Evolutionary conservation across 129 eudicot species (phyloP), one percentile per base, ranked within the genome.

Genomic region (Deinandra increscens): DNA sequence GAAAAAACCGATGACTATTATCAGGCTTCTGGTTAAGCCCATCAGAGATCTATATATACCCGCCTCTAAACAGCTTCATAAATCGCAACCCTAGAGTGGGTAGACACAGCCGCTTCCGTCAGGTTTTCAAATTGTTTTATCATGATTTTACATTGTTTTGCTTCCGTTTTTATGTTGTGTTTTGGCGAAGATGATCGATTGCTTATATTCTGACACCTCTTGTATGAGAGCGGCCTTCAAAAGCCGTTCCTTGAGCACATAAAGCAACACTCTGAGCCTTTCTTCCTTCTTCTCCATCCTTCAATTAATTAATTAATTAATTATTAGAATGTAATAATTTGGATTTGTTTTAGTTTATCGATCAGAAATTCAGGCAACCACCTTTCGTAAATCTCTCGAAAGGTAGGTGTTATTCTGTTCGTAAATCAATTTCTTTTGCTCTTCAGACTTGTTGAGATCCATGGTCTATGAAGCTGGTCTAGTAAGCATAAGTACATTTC

Each of bases 191-290:
- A 73, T 73, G 78, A 73, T 15, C n/a, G 54, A n/a, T 15, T 74
- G 79, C 79, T 74, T 64, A 36, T 50, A 74, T 74, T 74, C 78
- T 65, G 79, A 74, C 79, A 74, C 79, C 79, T 74, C 79, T 74
- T 74, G 79, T 74, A 74, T 74, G 72, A 74, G 79, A 74, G 65
- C 4, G 10, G 65, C 19, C 71, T n/a, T 63, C 23, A 63, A 38
- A 64, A 49, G 46, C 59, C 41, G 66, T 65, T 74, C 66, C 0
- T 65, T 74, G 79, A 74, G 72, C 79, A 74, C 58, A 74, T 53
- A 10, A 29, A 74, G 72, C 72, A 74, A 66, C 46, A 6, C 66
- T 53, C 79, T 74, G 79, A 74, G 58, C 79, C 48, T 22, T 3
- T 2, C 0, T 55, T 54, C 14, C 0, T 51, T n/a, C n/a, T n/a